These are phyloP conservation scores for Diaporthe nobilis DNA, from an alignment of 2,329 filamentous ascomycete genomes.

Conservation along the genomic window DNA sequence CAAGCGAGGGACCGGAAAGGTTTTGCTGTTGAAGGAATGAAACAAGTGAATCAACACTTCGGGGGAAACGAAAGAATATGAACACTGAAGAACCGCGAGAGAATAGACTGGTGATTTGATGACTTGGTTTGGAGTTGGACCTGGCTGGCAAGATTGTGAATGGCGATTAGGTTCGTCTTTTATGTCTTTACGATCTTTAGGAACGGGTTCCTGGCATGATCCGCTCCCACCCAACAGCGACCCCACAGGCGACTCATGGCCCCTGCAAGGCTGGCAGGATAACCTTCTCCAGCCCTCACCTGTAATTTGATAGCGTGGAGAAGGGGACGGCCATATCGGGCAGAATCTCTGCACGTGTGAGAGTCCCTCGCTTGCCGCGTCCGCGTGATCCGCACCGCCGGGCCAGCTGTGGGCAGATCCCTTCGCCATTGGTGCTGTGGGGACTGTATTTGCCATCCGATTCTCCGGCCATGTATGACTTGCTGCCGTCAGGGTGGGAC, in stretches of 20 bases:
- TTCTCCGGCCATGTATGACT: slow-evolving; percentile 24
- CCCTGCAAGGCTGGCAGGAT: slow-evolving; percentile 33
- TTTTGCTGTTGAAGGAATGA: slow-evolving; percentile 4
- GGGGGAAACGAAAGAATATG: slow-evolving; percentile 22
- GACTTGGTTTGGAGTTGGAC: slow-evolving; percentile 11
- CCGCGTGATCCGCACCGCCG: slow-evolving; percentile 28
- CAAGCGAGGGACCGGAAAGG: not conserved
- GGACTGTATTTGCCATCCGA: not conserved
- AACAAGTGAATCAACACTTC: slow-evolving; percentile 25
- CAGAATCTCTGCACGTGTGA: slow-evolving; percentile 19
- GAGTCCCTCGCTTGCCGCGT: slow-evolving; percentile 14
- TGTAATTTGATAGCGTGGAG: slow-evolving; percentile 37
- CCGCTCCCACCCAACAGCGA: slow-evolving; percentile 3
- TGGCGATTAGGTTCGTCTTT: slow-evolving; percentile 28
- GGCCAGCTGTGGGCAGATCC: slow-evolving; percentile 26
- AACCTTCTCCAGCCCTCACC: slow-evolving; percentile 34
- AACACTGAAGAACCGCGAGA: slow-evolving; percentile 29
- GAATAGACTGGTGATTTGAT: slow-evolving; percentile 22
- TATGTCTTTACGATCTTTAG: slow-evolving; percentile 26
- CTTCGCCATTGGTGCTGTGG: slow-evolving; percentile 5
- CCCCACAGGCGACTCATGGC: slow-evolving; percentile 32
- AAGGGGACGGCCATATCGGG: slow-evolving; percentile 22
- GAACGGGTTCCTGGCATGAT: slow-evolving; percentile 30
- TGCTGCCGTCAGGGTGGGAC: slow-evolving; percentile 18
- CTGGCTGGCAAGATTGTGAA: not conserved